phyloP scores from a whole-genome alignment of 768 basidiomycete genomes.

The Postia placenta region DNA sequence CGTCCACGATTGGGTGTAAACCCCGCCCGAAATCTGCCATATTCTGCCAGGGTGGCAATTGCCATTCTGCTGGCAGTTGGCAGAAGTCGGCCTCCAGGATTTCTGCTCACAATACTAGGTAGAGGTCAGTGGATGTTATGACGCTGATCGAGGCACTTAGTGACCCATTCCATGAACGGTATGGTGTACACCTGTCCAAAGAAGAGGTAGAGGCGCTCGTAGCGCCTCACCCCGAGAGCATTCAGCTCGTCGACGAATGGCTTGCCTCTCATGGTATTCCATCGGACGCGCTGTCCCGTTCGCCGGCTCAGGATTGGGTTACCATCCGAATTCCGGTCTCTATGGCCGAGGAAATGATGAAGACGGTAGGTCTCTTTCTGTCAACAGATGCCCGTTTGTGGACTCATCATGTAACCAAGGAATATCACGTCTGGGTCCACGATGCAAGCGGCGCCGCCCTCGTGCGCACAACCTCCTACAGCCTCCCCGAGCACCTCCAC shows the following conservation, averaged over 20 bases:
- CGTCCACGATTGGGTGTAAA: too few species aligned
- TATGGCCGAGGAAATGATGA: constrained; percentile 64
- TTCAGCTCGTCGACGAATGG: constrained; percentile 57
- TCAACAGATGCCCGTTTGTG: too few species aligned
- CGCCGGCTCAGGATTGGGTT: constrained; percentile 68
- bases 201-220: constrained; percentile 59
- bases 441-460: constrained; percentile 39
- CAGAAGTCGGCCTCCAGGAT: too few species aligned
- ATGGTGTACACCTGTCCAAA: constrained; percentile 45
- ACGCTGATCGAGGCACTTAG: constrained; percentile 6
- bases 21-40: too few species aligned
- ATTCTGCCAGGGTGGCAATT: too few species aligned
- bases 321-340: constrained; percentile 50
- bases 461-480: constrained; percentile 54
- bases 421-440: constrained; percentile 55
- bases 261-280: constrained; percentile 47
- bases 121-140: neutral
- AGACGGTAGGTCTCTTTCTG: constrained; percentile 60
- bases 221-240: constrained; percentile 47
- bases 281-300: constrained; percentile 42
- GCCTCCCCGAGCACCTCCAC: constrained; percentile 48
- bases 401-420: too few species aligned
- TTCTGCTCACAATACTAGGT: too few species aligned
- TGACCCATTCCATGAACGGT: constrained; percentile 24
- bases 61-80: too few species aligned